Evolutionary conservation across 2,329 filamentous ascomycete species (phyloP).

Genomic region (Aspergillus caelatus): DNA sequence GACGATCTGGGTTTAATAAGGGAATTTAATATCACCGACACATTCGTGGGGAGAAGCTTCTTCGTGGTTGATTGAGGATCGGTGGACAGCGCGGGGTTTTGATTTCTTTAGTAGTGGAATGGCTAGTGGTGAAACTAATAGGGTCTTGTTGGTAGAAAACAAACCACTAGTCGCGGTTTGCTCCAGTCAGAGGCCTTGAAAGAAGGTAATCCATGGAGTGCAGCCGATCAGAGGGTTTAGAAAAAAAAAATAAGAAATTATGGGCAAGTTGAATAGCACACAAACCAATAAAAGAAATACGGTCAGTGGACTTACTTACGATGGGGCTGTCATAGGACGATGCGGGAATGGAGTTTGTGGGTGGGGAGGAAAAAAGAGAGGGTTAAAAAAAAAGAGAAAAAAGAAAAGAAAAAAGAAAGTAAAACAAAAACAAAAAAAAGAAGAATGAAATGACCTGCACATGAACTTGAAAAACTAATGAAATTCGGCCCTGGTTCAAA

Average conservation of each 20-base stretch:
- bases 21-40: constrained; percentile 11
- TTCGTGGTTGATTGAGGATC: constrained; percentile 10
- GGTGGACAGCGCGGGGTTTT: constrained; percentile 16
- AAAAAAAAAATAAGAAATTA: neutral
- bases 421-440: neutral
- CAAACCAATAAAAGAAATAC: constrained; percentile 7
- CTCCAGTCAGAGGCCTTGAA: constrained; percentile 1
- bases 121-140: constrained; percentile 3
- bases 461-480: constrained; percentile 5
- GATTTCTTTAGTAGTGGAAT: constrained; percentile 8
- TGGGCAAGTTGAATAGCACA: neutral
- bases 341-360: neutral
- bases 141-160: neutral
- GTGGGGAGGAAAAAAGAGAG: neutral
- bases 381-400: neutral
- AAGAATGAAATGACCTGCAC: neutral
- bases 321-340: neutral
- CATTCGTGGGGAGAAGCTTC: constrained; percentile 18
- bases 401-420: neutral
- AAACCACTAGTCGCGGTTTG: neutral
- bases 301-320: constrained; percentile 1
- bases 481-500: neutral
- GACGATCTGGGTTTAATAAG: constrained; percentile 13
- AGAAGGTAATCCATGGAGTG: neutral
- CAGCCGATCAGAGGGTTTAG: neutral